These are phyloP conservation scores for Thraustochytrium striatum DNA, from an alignment of 352 stramenopile genomes.

Conservation along the genomic window DNA sequence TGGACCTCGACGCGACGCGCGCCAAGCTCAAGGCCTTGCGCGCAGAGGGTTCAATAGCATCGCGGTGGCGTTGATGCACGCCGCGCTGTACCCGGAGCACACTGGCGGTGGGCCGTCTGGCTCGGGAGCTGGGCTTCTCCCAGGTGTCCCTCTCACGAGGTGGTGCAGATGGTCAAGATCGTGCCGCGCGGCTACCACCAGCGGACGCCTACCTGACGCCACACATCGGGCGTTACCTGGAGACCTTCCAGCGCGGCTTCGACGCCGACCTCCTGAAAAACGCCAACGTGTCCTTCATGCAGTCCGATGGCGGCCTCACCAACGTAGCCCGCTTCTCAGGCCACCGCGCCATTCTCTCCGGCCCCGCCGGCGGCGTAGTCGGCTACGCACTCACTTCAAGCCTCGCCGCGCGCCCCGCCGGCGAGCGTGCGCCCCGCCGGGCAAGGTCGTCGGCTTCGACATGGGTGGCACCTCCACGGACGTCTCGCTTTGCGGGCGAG, in stretches of 20 bases:
- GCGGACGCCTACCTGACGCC: slow-evolving; percentile 96
- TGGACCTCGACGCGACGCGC: slow-evolving; percentile 72
- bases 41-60: slow-evolving; percentile 83
- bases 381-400: slow-evolving; percentile 91
- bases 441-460: slow-evolving; percentile 93
- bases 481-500: slow-evolving; percentile 89
- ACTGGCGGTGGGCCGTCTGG: slow-evolving; percentile 82
- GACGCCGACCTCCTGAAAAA: slow-evolving; percentile 79
- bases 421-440: slow-evolving; percentile 4
- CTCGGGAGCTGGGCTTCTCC: slow-evolving; percentile 82
- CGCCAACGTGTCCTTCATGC: slow-evolving; percentile 93
- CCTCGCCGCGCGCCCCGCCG: slow-evolving; percentile 47
- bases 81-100: slow-evolving; percentile 89
- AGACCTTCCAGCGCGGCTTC: slow-evolving; percentile 93
- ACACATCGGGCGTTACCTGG: slow-evolving; percentile 93
- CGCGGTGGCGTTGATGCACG: slow-evolving; percentile 88
- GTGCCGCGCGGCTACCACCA: slow-evolving; percentile 90
- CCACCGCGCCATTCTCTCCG: slow-evolving; percentile 85
- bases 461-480: slow-evolving; percentile 98
- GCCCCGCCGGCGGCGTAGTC: slow-evolving; percentile 87
- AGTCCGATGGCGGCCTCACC: slow-evolving; percentile 94
- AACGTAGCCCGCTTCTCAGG: slow-evolving; percentile 86
- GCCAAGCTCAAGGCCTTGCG: slow-evolving; percentile 72
- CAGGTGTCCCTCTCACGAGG: slow-evolving; percentile 78
- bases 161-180: slow-evolving; percentile 98